Conservation (phyloP, 2,329 filamentous ascomycete genomes). For the Cyphellophora europaea region DNA sequence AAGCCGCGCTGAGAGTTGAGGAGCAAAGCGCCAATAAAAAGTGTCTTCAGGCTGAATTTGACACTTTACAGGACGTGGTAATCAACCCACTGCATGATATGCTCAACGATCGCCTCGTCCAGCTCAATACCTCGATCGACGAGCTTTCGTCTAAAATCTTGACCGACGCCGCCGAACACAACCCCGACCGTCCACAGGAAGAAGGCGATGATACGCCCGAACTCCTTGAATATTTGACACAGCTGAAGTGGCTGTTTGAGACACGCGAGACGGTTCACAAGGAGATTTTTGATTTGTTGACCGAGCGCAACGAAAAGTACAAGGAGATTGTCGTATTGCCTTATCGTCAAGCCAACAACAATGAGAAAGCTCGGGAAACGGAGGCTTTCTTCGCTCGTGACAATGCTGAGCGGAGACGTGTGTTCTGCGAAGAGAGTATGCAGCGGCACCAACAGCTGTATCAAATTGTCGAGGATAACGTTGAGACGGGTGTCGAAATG, state of each 20-base stretch:
- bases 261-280: conserved; percentile 80
- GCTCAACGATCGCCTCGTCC: conserved; percentile 63
- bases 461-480: conserved; percentile 71
- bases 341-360: conserved; percentile 63
- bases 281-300: conserved; percentile 74
- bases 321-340: conserved; percentile 73
- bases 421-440: conserved; percentile 62
- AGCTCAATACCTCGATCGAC: conserved; percentile 68
- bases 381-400: conserved; percentile 77
- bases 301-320: conserved; percentile 78
- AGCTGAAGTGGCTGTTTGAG: conserved; percentile 96
- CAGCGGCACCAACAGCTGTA: conserved; percentile 68
- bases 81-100: conserved; percentile 77
- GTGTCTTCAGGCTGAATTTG: conserved; percentile 70
- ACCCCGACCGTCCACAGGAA: conserved; percentile 79
- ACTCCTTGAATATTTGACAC: conserved; percentile 82
- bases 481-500: conserved; percentile 77
- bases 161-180: conserved; percentile 56
- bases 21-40: conserved; percentile 64
- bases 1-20: conserved; percentile 62
- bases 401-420: conserved; percentile 58
- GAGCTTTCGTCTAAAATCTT: conserved; percentile 64
- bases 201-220: conserved; percentile 94
- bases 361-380: conserved; percentile 70
- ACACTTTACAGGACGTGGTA: conserved; percentile 72